Base-by-base conservation (phyloP, 2,329 filamentous ascomycete genomes). In the Teratosphaeria destructans region DNA sequence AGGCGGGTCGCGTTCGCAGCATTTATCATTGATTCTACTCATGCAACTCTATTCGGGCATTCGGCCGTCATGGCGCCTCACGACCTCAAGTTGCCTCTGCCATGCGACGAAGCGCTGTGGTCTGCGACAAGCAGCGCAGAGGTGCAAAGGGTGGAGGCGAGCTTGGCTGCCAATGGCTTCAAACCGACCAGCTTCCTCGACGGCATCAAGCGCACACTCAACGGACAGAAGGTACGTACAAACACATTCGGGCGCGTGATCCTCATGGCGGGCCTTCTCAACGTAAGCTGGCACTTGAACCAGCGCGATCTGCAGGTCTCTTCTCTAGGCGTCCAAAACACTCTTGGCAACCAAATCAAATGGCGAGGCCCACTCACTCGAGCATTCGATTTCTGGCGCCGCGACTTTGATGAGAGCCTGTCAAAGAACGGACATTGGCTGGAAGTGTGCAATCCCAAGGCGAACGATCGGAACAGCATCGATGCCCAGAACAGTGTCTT, bases 11-110 rank as follows among this genome's bases (percentile, higher is more conserved):
- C 93, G 0, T 97, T 96, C 75, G 91, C 89, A 0, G 94, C 94
- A 0, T 97, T 97, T 70, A 85, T 96, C 52, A 87, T 97, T 64
- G 94, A 99, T 72, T 95, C 92, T 4, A 95, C 92, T 1, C 94
- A 99, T 73, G 91, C 92, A 1, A 96, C 91, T 32, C 96, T 99
- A 88, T 97, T 97, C 73, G 94, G 93, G 0, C 94, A 97, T 73
- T 94, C 92, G 3, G 93, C 90, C 0, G 91, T 95, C 52, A 96
- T 97, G 93, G 91, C 95, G 7, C 91, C 92, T 2, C 92, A 97
- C 68, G 94, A 97, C 74, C 90, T 99, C 83, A 85, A 90, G 56
- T 80, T 97, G 8, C 90, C 91, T 0, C 76, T 99, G 52, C 94
- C 94, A 0, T 97, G 93, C 70, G 92, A 97, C 65, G 94, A 97